Evolutionary conservation across 257 asterid genomes (phyloP), one percentile per base, ranked within the genome.

Genomic region (Solanum gandarillasii): DNA sequence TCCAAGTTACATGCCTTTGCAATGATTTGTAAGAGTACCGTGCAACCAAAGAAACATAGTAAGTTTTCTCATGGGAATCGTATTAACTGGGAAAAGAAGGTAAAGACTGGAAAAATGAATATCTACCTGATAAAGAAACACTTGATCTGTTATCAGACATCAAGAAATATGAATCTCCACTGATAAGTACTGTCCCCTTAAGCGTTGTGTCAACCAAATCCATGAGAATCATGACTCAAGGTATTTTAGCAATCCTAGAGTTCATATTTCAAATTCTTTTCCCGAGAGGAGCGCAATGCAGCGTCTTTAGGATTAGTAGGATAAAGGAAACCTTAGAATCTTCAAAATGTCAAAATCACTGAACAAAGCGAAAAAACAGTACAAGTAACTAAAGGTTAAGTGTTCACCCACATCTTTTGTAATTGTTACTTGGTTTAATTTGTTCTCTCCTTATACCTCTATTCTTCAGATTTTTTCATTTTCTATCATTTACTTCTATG

Each of bases 251-350:
- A 92, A 82, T 65, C 88, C 85, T 31, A 88, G 52, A 85, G 4
- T 62, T 31, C 18, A 38, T 21, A 84, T 86, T 67, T 11, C 71
- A 14, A 34, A 62, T 83, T 88, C 41, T 65, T 75, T 90, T 31
- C 9, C 76, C 23, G 72, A 25, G 34, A 78, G 32, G n/a, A 83
- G 65, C 86, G 31, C 23, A 87, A 41, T 41, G 35, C 81, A 74
- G 7, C 87, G 39, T 48, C 89, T 89, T 89, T 87, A 12, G 88
- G 68, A 68, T 48, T 89, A 75, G 75, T 70, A 8, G 65, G 32
- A 41, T 86, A 86, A 12, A 55, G 62, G 38, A 92, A 89, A 83
- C 83, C 87, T 38, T 85, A 27, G 83, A 88, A 87, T 84, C 86
- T 18, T 76, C 86, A 90, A 85, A 89, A 87, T 76, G 12, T 35